Conservation (phyloP, 2,329 filamentous ascomycete genomes). For the Lanzia echinophila region DNA sequence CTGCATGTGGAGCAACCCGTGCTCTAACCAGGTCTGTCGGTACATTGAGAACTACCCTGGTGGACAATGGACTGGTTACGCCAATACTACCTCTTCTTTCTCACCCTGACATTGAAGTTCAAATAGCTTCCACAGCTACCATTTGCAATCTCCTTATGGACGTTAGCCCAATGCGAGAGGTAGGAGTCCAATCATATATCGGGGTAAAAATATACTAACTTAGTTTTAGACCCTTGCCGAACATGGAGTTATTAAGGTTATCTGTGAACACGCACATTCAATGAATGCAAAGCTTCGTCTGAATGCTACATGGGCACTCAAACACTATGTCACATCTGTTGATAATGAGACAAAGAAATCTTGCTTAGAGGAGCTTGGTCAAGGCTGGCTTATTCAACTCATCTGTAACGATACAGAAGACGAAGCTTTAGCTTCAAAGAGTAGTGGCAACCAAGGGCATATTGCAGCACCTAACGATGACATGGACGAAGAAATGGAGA, state of each 20-base stretch:
- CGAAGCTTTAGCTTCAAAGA: constrained; percentile 36
- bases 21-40: constrained; percentile 80
- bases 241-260: constrained; percentile 64
- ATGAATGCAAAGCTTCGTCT: constrained; percentile 71
- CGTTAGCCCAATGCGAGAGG: constrained; percentile 85
- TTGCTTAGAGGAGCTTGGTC: constrained; percentile 69
- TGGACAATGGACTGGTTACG: constrained; percentile 75
- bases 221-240: constrained; percentile 58
- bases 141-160: constrained; percentile 82
- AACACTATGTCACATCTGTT: constrained; percentile 75
- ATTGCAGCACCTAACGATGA: constrained; percentile 30
- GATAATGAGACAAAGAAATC: constrained; percentile 66
- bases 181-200: constrained; percentile 37
- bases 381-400: constrained; percentile 73
- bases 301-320: constrained; percentile 88
- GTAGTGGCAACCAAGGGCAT: constrained; percentile 17
- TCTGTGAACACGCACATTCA: constrained; percentile 81
- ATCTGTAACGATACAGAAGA: constrained; percentile 61
- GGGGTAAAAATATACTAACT: constrained; percentile 5
- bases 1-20: constrained; percentile 75
- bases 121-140: constrained; percentile 77
- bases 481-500: constrained; percentile 53
- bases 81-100: constrained; percentile 71
- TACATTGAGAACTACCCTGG: constrained; percentile 75
- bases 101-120: constrained; percentile 69